Base-by-base conservation (phyloP, 495 filamentous ascomycete genomes). In the Hypoxylon subgilvum region DNA sequence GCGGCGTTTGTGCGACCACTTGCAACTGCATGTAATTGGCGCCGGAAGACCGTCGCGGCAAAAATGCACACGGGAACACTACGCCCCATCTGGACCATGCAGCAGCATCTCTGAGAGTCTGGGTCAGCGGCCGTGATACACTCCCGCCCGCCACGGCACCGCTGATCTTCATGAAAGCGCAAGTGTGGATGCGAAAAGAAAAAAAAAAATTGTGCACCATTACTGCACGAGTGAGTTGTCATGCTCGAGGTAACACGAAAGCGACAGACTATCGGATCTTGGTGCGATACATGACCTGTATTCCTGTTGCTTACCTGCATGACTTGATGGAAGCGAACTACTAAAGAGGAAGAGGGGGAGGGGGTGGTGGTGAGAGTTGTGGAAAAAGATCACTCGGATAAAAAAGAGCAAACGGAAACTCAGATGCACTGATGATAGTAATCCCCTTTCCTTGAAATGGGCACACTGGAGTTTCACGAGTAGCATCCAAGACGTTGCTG, bases 171-270 rank as follows among this genome's bases (percentile, higher is more conserved):
- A 48, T 30, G n/a, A n/a, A n/a, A n/a, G n/a, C n/a, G n/a, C 28
- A 31, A 45, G 43, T 54, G 43, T 40, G 53, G 44, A 51, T 49
- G 45, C n/a, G 52, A 49, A 55, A n/a, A n/a, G n/a, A n/a, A n/a
- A n/a, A n/a, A n/a, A n/a, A n/a, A n/a, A n/a, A 55, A 49, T 38
- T 48, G 42, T 50, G 25, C 34, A 53, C 34, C 50, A 62, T 46
- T 45, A 41, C 59, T 56, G 56, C 54, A 48, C 34, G n/a, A 51
- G 16, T 62, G 60, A 62, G 52, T 48, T 62, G 64, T 45, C 52
- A 56, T 21, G 31, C 12, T 36, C 12, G n/a, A 45, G 50, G 64
- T 69, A 57, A 53, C 63, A 69, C 67, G 32, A 57, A 42, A 34
- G 39, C 6, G 13, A 57, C 30, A 51, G 45, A 38, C 23, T 51